These are phyloP conservation scores for Straminergon stramineum DNA, from an alignment of 225 moss, liverwort and hornwort species.

Conservation along the genomic window DNA sequence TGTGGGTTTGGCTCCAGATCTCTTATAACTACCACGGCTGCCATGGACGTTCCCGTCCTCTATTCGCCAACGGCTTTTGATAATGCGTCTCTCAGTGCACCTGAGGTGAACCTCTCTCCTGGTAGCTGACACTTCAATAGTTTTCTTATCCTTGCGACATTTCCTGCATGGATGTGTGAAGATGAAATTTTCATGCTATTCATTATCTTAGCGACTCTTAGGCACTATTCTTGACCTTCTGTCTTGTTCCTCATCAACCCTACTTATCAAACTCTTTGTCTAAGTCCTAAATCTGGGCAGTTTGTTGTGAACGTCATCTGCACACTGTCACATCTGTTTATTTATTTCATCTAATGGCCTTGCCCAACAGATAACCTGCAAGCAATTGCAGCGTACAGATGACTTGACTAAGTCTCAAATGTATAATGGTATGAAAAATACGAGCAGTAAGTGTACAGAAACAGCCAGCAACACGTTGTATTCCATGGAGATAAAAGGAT, in stretches of 20 bases:
- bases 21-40: constrained; percentile 51
- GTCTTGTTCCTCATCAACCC: background rate
- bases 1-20: constrained; percentile 33
- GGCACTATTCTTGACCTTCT: background rate
- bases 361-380: constrained; percentile 42
- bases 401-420: constrained; percentile 33
- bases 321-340: background rate
- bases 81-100: constrained; percentile 58
- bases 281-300: background rate
- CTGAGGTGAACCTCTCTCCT: constrained; percentile 52
- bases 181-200: background rate
- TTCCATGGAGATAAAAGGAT: constrained; percentile 70
- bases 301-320: background rate
- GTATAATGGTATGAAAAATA: constrained; percentile 5
- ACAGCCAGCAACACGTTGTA: constrained; percentile 29
- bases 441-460: constrained; percentile 10
- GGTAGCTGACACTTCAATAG: background rate
- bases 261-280: background rate
- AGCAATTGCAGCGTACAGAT: constrained; percentile 60
- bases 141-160: background rate
- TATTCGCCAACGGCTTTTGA: constrained; percentile 81
- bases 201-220: background rate
- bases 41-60: constrained; percentile 72
- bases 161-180: background rate
- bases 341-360: background rate